These are phyloP conservation scores for Podila horticola DNA, from an alignment of 192 early-diverging fungal species.

Conservation along the genomic window DNA sequence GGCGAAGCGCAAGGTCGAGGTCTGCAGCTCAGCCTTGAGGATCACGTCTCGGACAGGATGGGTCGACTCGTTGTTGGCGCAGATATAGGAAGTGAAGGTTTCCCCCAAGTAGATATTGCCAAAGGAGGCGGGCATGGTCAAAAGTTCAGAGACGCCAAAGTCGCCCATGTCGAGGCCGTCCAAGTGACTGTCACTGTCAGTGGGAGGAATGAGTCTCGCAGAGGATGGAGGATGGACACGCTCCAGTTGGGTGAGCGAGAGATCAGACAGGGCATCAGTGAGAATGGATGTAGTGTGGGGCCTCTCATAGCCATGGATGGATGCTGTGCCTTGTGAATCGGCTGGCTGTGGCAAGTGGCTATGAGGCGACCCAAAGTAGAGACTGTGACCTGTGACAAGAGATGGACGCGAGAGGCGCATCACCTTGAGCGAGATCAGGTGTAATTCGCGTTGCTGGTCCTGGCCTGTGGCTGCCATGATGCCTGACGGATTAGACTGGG, in stretches of 20 bases:
- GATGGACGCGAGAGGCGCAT: conserved; percentile 89
- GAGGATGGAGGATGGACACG: conserved; percentile 40
- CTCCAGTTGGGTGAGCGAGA: conserved; percentile 48
- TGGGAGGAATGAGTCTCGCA: neutral
- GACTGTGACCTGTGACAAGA: conserved; percentile 61
- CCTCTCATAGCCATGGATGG: conserved; percentile 12
- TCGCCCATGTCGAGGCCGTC: conserved; percentile 59
- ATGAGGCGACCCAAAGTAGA: conserved; percentile 49
- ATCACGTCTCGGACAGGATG: conserved; percentile 76
- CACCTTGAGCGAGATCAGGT: conserved; percentile 88
- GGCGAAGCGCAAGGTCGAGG: conserved; percentile 80
- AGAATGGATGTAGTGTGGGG: conserved; percentile 57
- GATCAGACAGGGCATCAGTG: conserved; percentile 45
- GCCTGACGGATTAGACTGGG: neutral
- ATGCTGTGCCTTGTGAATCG: neutral
- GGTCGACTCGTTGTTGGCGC: conserved; percentile 86
- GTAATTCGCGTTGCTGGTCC: conserved; percentile 55
- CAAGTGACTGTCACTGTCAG: neutral
- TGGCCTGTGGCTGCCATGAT: conserved; percentile 38
- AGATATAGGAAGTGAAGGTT: conserved; percentile 87
- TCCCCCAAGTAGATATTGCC: conserved; percentile 96
- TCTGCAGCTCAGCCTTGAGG: conserved; percentile 89
- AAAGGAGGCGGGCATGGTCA: conserved; percentile 86
- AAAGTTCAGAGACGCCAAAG: conserved; percentile 72
- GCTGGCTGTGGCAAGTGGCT: conserved; percentile 32